Evolutionary conservation across 768 basidiomycete species (phyloP), one percentile per base, ranked within the genome.

Genomic region (Mycena olivaceomarginata): DNA sequence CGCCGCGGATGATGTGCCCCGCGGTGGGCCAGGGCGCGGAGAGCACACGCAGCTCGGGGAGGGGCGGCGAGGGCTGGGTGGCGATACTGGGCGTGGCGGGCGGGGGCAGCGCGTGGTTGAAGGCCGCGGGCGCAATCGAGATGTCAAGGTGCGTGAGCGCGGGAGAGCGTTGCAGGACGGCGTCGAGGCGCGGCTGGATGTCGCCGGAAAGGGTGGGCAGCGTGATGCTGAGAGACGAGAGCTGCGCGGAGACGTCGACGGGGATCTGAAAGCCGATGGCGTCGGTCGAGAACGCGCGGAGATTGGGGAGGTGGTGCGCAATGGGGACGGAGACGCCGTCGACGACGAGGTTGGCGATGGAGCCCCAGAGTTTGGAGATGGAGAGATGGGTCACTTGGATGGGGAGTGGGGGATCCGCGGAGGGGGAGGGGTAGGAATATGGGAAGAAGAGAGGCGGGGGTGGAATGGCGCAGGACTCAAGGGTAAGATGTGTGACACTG

Each of bases 181-280:
- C n/a, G 46, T 57, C 72, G 67, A 77, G 71, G 18, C 72, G 67
- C 39, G 60, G 45, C 53, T 77, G 76, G 20, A 77, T 74, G 76
- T 77, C 76, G 43, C 67, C 56, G 8, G 39, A 5, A 25, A 20
- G 12, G 25, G 51, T 41, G 37, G 2, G 11, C 25, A 77, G 67
- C 5, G n/a, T 18, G 51, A 77, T 10, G 51, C 51, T 69, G 41
- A 77, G 66, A 37, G 76, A 73, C 6, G 67, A 46, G 71, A 77
- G 66, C 9, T 48, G 57, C 9, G 66, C 71, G 25, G 71, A 63
- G 40, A 41, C 39, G 7, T 46, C 37, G 67, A 39, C 7, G 20
- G 76, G 76, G 51, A 77, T 48, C 18, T 77, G 67, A 20, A 70
- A 31, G 18, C 45, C 67, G 16, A 77, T 40, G 20, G 16, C 25